Base-by-base conservation (phyloP, 2,329 filamentous ascomycete genomes). In the Neoscytalidium dimidiatum region DNA sequence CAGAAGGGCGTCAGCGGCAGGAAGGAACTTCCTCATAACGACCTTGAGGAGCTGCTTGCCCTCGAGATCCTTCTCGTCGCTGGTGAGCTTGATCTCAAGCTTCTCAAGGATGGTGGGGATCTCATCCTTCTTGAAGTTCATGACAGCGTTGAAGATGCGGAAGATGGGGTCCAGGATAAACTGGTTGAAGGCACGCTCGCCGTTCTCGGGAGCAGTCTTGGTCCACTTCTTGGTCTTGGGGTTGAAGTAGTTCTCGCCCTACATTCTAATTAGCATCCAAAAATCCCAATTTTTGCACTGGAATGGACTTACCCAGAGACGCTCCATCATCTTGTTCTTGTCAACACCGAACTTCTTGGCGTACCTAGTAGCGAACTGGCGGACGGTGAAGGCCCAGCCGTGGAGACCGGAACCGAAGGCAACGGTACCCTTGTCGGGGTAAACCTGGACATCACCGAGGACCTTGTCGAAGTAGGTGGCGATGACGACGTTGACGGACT, bases 301-400 rank as follows among this genome's bases (percentile, higher is more conserved):
- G 33, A 26, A 19, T 41, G 1, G 68, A 77, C 88, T 82, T 83
- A 92, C 90, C 95, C 95, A 99, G 74, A 99, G 92, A 90, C 95
- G 93, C 87, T 97, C 92, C 92, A 98, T 97, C 95, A 99, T 97
- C 92, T 98, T 98, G 86, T 90, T 91, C 83, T 94, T 94, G 90
- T 99, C 94, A 76, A 99, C 95, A 91, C 95, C 95, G 78, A 99
- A 99, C 86, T 99, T 99, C 93, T 98, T 98, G 84, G 94, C 91
- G 83, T 99, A 99, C 77, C 90, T 89, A 79, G 88, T 82, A 75
- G 95, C 95, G 83, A 99, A 99, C 84, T 99, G 95, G 79, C 95
- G 92, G 85, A 98, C 85, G 77, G 95, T 99, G 90, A 99, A 99
- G 78, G 93, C 94, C 95, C 95, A 99, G 83, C 95, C 95, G 87